A percentile compares a stretch with the other conserved stretches of the same genome.
These are phyloP conservation scores for Wallacemonas sp. DNA, from an alignment of 208 protist species.

Conservation along the genomic window DNA sequence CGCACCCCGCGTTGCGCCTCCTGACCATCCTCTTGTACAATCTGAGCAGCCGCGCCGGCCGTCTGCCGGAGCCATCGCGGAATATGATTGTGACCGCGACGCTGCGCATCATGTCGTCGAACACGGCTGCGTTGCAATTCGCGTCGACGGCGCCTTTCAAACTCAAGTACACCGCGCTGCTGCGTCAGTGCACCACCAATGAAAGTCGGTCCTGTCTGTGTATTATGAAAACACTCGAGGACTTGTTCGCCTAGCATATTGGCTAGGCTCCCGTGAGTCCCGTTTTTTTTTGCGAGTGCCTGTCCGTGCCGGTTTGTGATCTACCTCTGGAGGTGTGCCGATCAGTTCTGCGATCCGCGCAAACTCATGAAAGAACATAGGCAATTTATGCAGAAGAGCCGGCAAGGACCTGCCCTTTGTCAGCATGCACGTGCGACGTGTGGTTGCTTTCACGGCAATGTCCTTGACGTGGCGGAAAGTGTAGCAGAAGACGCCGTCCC, in stretches of 20 bases:
- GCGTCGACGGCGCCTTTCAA: conserved; percentile 40
- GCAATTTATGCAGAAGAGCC: no score
- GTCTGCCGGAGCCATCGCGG: conserved; percentile 60
- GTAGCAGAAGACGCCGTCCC: no score
- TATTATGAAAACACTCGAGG: conserved; percentile 61
- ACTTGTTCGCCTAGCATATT: conserved; percentile 33
- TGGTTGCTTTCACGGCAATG: no score
- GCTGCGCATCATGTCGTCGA: conserved; percentile 55
- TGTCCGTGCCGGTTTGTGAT: no score
- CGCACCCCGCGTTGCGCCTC: conserved; percentile 36
- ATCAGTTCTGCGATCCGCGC: no score
- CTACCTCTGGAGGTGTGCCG: no score
- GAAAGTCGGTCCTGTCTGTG: conserved; percentile 69
- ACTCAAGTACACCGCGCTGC: conserved; percentile 39
- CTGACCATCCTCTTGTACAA: conserved; percentile 69
- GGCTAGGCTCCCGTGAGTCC: no score
- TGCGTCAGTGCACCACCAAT: conserved; percentile 45
- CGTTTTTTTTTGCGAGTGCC: no score
- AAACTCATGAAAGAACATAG: no score
- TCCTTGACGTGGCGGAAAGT: no score
- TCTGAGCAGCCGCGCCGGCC: conserved; percentile 30
- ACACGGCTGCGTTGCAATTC: conserved; percentile 31
- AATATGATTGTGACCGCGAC: conserved; percentile 79
- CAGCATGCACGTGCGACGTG: no score
- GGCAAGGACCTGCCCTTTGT: no score